A percentile compares a stretch with the other conserved stretches of the same genome.
These are phyloP conservation scores for Dalbergia oliveri DNA, from an alignment of 306 rosid species.

Conservation along the genomic window DNA sequence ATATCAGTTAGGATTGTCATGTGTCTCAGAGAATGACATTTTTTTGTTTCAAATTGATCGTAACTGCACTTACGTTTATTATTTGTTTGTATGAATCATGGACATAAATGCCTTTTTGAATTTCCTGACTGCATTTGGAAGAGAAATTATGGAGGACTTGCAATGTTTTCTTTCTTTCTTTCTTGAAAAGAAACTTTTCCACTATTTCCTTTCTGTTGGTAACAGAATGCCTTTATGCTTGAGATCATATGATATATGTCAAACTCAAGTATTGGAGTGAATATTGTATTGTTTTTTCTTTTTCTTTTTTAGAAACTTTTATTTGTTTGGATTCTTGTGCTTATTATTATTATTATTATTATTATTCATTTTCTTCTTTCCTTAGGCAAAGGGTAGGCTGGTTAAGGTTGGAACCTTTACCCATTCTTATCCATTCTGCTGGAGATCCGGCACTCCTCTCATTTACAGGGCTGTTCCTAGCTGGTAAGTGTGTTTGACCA, in stretches of 20 bases:
- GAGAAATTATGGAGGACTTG: background rate
- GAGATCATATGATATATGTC: constrained; percentile 28
- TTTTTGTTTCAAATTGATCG: no score
- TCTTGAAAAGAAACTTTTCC: background rate
- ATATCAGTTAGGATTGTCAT: constrained; percentile 6
- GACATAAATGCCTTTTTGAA: no score
- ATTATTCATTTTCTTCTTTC: constrained; percentile 38
- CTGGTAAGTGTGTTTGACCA: constrained; percentile 67
- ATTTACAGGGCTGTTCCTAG: constrained; percentile 98
- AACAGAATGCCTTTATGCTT: constrained; percentile 7
- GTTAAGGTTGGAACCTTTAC: constrained; percentile 76
- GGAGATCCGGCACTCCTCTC: constrained; percentile 94
- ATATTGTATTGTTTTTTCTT: background rate
- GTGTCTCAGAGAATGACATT: constrained; percentile 12
- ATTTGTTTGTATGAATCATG: no score
- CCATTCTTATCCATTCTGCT: constrained; percentile 94
- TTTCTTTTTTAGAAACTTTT: background rate
- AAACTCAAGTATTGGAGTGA: constrained; percentile 21
- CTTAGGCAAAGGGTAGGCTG: constrained; percentile 88
- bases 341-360: constrained; percentile 20
- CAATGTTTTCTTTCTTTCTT: background rate
- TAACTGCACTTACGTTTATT: no score
- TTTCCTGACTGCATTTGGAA: no score
- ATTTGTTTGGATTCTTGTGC: constrained; percentile 14
- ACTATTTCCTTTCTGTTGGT: background rate